phyloP scores from a whole-genome alignment of 305 asterid genomes.

The Caryopteris hybrid region DNA sequence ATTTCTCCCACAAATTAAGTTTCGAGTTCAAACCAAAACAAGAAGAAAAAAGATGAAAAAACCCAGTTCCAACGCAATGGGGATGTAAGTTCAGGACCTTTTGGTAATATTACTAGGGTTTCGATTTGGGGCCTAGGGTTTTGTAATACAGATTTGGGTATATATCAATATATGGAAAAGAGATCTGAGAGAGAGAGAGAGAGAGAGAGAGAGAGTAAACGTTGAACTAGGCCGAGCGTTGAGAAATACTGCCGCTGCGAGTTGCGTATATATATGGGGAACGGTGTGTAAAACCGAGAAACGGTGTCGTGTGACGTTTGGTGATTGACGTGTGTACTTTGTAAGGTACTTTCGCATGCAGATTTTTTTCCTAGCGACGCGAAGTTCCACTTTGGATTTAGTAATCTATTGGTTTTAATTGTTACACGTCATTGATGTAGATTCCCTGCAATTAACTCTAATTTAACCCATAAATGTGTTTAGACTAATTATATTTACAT shows the following conservation, averaged over 20 bases:
- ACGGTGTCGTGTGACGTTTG: no score
- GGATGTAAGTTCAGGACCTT: constrained; percentile 9
- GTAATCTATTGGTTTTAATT: background rate
- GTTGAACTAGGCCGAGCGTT: constrained; percentile 17
- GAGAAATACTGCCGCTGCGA: constrained; percentile 19
- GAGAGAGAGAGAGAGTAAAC: constrained; percentile 11
- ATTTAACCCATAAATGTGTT: no score
- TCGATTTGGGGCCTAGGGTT: constrained; percentile 52
- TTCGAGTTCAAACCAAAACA: background rate
- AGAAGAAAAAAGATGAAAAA: background rate
- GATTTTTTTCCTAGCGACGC: background rate
- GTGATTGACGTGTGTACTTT: constrained; percentile 26
- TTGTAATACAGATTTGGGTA: constrained; percentile 10
- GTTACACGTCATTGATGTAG: background rate
- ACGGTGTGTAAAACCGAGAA: constrained; percentile 2
- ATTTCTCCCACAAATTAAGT: constrained; percentile 36
- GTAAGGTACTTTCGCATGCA: constrained; percentile 10
- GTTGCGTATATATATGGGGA: background rate
- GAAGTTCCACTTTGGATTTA: background rate
- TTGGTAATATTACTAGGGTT: constrained; percentile 6
- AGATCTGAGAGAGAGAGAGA: constrained; percentile 21
- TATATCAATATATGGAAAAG: background rate
- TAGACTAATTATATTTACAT: background rate
- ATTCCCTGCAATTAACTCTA: background rate
- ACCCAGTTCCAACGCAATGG: constrained; percentile 14